Base-by-base conservation (phyloP, 495 filamentous ascomycete species). In the Jackrogersella minutella region DNA sequence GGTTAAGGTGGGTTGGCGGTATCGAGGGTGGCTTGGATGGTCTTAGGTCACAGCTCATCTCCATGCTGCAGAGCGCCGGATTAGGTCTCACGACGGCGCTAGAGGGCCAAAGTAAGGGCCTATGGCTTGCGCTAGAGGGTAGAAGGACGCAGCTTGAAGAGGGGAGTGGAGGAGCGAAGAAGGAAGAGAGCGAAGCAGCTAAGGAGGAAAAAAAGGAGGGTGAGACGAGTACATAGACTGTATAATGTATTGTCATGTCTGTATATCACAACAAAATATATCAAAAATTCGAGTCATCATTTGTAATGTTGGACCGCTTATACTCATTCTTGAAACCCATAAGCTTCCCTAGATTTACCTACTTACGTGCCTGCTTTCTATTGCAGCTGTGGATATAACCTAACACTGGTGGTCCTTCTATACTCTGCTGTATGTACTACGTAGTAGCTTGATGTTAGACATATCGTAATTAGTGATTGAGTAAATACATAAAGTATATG, bases 111-210 rank as follows among this genome's bases (percentile, higher is more conserved):
- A 81, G 89, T 31, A 90, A 86, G 85, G 92, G 85, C 70, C 70
- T 97, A 39, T 97, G 92, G 82, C 81, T 93, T 58, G 91, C 92
- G 21, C 77, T 96, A 70, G 92, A 97, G 83, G 86, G 91, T 39
- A 81, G 93, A 71, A 83, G 87, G 76, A 83, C 77, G 37, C 87
- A 89, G 74, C 77, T 97, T 76, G 91, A 94, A 64, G 90, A 91
- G 69, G 79, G 84, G 64, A 79, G 74, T 17, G 76, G 59, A 26
- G 60, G 55, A 10, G 71, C 72, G 31, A 73, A 78, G 34, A 75
- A 76, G 53, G 73, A 28, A 2, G 8, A 72, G 73, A 55, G 67
- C 73, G 63, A 10, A 13, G 31, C 5, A 10, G 31, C 5, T 5
- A 9, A 34, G 31, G 31, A 2, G 11, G 31, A 34, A 9, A 9